Evolutionary conservation across 2,329 filamentous ascomycete species (phyloP), one percentile per base, ranked within the genome.

Genomic region (Calonectria honghensis): DNA sequence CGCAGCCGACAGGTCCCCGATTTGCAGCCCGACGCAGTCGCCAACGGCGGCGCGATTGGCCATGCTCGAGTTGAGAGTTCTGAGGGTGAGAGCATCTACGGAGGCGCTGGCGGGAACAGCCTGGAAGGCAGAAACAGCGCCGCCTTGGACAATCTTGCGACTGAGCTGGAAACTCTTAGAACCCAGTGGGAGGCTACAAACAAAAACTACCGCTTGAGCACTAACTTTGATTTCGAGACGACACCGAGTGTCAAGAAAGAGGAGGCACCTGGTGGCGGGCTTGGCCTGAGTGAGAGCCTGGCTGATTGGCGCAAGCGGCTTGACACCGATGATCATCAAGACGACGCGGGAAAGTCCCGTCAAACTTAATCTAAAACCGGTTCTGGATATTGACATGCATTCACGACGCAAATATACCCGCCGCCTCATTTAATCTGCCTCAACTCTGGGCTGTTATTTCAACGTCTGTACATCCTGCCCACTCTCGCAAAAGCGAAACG

Each of bases 181-280:
- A 95, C 90, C 68, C 96, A 98, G 81, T 99, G 97, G 97, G 96
- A 98, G 86, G 95, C 94, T 50, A 98, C 96, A 16, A 98, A 96
- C 87, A 97, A 97, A 85, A 97, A 95, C 81, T 98, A 98, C 85
- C 94, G 97, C 31, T 88, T 98, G 57, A 98, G 95, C 85, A 96
- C 94, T 81, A 93, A 94, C 67, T 97, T 98, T 80, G 96, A 98
- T 83, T 96, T 97, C 80, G 96, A 98, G 72, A 78, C 83, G 29
- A 87, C 80, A 7, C 80, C 85, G 35, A 79, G 77, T 41, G 72
- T 70, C 64, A 88, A 87, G 77, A 87, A 87, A 66, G 85, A 87
- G 27, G 88, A 89, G 50, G 88, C 90, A 10, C 86, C 74, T 37
- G 51, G 86, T 6, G 59, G 78, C 13, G 80, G 79, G 59, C 80